Base-by-base conservation (phyloP, 331 rosid species). In the Telfairia occidentalis region DNA sequence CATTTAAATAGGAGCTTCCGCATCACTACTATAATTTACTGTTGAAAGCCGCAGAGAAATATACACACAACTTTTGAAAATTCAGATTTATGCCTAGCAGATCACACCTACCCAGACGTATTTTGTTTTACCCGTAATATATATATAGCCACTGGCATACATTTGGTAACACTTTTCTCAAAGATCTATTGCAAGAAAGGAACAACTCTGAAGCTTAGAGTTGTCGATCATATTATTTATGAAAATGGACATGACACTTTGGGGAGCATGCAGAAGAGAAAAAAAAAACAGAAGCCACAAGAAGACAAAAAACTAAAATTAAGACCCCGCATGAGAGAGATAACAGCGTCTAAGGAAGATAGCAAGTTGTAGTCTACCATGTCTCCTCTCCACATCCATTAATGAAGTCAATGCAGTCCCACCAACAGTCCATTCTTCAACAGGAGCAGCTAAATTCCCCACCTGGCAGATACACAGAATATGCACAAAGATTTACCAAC, bases 321-420 rank as follows among this genome's bases (percentile, higher is more conserved):
- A 19, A 38, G 29, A 32, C 28, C 57, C 18, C 21, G 76, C 61
- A 26, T 19, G 43, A 50, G 55, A 16, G 40, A 57, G 43, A 21
- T 76, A 60, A 73, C 10, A 9, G 11, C 38, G 71, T 35, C 10
- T 23, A 15, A 58, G 18, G 0, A 29, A 63, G 37, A 49, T 23
- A 50, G 42, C 40, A 38, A 12, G 38, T 48, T 66, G 54, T 76
- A 29, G 43, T 55, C 38, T 49, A 79, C 99, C 99, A 38, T 95
- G 99, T 84, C 99, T 95, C 86, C 99, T 86, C 88, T 95, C 99
- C 52, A 95, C 97, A 9, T 95, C 99, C 99, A 95, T 95, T 73
- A 95, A 74, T 35, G 97, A 45, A 73, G 99, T 91, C 79, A 95
- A 89, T 74, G 99, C 92, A 4, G 97, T 95, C 75, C 99, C 99